Conservation (phyloP, 192 early-diverging fungal genomes). For the Coemansia sp. region DNA sequence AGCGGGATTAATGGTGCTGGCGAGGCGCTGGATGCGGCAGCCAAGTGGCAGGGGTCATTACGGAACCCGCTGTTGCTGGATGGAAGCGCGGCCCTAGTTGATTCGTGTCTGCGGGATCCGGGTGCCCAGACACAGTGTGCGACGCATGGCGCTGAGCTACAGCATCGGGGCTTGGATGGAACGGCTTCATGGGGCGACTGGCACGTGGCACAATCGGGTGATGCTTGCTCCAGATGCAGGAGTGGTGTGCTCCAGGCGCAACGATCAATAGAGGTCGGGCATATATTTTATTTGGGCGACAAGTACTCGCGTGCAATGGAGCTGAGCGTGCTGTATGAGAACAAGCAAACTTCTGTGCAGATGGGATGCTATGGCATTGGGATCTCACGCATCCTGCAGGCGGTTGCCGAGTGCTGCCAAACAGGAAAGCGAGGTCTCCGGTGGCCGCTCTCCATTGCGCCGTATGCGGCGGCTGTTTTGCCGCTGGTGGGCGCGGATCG, state of each 20-base stretch:
- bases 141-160: background rate
- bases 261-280: slow-evolving; percentile 78
- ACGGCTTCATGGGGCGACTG: slow-evolving; percentile 25
- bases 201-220: slow-evolving; percentile 36
- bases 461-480: slow-evolving; percentile 68
- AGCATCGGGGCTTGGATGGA: background rate
- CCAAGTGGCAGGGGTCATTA: slow-evolving; percentile 2
- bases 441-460: slow-evolving; percentile 82
- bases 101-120: background rate
- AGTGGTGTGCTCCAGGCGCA: slow-evolving; percentile 18
- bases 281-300: slow-evolving; percentile 88
- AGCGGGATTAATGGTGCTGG: background rate
- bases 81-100: background rate
- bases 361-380: slow-evolving; percentile 96
- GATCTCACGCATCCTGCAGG: slow-evolving; percentile 78
- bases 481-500: slow-evolving; percentile 44
- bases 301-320: slow-evolving; percentile 78
- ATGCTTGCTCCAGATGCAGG: slow-evolving; percentile 28
- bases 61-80: background rate
- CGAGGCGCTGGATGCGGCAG: background rate
- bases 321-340: slow-evolving; percentile 55
- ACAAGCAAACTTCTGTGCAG: slow-evolving; percentile 57
- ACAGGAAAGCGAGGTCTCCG: slow-evolving; percentile 60
- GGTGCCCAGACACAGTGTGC: background rate
- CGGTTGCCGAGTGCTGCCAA: slow-evolving; percentile 70